Evolutionary conservation across 306 rosid species (phyloP), one percentile per base, ranked within the genome.

Genomic region (Vachellia pachyceras): DNA sequence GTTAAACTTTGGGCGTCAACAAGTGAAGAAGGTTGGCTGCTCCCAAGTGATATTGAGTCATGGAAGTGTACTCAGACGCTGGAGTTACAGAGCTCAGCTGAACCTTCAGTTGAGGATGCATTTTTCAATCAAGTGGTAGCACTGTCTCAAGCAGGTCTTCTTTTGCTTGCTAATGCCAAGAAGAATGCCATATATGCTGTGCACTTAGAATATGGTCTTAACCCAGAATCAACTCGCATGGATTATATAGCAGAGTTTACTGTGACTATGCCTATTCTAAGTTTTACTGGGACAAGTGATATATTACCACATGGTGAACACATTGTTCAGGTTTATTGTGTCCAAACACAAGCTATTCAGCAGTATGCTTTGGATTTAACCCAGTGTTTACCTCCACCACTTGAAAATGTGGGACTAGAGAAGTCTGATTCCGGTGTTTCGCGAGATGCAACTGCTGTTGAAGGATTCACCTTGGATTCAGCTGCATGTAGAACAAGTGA

Each of bases 261-360:
- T 25, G 98, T 94, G 79, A 96, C 97, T 29, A 92, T 94, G 97
- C 99, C 98, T 72, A 92, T 96, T 87, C 92, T 94, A 78, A 94
- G 99, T 86, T 96, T 94, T 85, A 92, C 97, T 3, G 99, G 99
- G 75, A 94, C 94, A 54, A 91, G 94, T 87, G 96, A 91, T 72
- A 82, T 95, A 79, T 84, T 92, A 44, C 92, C 94, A 69, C 92
- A 88, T 71, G 90, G 91, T 20, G 97, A 92, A 76, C 97, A 96
- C 78, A 82, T 89, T 80, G 90, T 93, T 85, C 98, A 90, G 90
- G 97, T 96, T 80, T 96, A 92, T 90, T 96, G 99, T 85, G 99
- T 96, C 82, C 98, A 96, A 87, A 96, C 99, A 64, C 95, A 87
- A 83, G 99, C 99, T 76, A 96, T 96, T 85, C 99, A 94, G 81